A percentile compares a stretch with the other conserved stretches of the same genome.
phyloP scores from a whole-genome alignment of 768 basidiomycete species.

The Lactarius indigo region DNA sequence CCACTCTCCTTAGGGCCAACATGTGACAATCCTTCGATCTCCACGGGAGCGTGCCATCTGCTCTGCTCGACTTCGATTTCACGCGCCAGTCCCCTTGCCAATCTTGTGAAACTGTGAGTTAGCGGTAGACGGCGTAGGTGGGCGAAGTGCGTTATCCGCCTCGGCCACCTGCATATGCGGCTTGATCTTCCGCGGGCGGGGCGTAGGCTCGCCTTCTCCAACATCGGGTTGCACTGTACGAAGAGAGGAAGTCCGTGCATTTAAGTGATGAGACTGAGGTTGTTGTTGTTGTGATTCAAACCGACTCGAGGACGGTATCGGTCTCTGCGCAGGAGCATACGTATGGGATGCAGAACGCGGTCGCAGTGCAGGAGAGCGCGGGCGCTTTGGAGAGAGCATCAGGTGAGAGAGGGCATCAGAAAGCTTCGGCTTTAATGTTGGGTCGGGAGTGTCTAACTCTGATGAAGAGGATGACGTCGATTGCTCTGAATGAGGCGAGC shows the following conservation, averaged over 20 bases:
- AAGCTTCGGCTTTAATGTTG: conserved; percentile 55
- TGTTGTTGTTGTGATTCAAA: not conserved
- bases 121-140: conserved; percentile 55
- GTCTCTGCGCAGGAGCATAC: not conserved
- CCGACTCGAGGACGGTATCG: not conserved
- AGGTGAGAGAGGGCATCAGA: conserved; percentile 68
- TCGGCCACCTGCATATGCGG: conserved; percentile 25
- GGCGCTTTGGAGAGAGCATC: conserved; percentile 74
- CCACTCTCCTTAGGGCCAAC: conserved; percentile 3
- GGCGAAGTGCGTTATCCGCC: conserved; percentile 52
- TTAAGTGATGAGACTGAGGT: not conserved
- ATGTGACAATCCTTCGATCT: conserved; percentile 6
- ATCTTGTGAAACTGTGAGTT: conserved; percentile 57
- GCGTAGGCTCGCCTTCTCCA: conserved; percentile 21
- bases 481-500: conserved; percentile 46
- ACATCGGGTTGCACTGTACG: conserved; percentile 8
- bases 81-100: conserved; percentile 52
- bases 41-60: conserved; percentile 16
- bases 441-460: conserved; percentile 42
- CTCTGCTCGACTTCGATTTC: conserved; percentile 49
- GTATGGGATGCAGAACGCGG: conserved; percentile 10
- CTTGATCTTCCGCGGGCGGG: conserved; percentile 20
- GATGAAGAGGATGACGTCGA: conserved; percentile 45
- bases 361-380: conserved; percentile 37
- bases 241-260: conserved; percentile 7